Evolutionary conservation across 768 basidiomycete genomes (phyloP).

Genomic region (Boletus sp.): DNA sequence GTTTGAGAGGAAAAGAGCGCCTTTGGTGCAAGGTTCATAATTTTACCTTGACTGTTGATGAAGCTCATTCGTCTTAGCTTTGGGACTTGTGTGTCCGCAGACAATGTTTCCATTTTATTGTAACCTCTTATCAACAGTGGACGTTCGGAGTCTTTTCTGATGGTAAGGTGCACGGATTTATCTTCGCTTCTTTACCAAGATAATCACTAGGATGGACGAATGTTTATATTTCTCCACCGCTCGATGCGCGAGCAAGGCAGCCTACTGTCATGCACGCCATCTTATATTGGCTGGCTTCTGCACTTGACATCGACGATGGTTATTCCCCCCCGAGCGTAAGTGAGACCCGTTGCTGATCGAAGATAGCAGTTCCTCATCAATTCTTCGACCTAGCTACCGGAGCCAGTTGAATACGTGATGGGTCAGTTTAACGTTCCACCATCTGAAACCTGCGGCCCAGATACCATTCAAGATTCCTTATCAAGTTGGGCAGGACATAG

Average conservation of each 20-base stretch:
- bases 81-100: conserved; percentile 54
- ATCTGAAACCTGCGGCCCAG: conserved; percentile 17
- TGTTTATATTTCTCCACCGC: conserved; percentile 48
- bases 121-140: conserved; percentile 61
- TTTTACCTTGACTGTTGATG: background rate
- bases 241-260: conserved; percentile 36
- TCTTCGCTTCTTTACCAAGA: background rate
- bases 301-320: conserved; percentile 34
- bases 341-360: background rate
- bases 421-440: conserved; percentile 25
- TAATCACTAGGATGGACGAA: conserved; percentile 46
- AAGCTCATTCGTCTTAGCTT: conserved; percentile 21
- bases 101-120: conserved; percentile 51
- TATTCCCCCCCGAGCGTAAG: conserved; percentile 27
- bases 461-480: conserved; percentile 23
- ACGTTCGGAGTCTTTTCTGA: conserved; percentile 58
- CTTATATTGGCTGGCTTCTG: conserved; percentile 56
- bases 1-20: conserved; percentile 48
- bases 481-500: conserved; percentile 32
- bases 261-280: conserved; percentile 52
- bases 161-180: conserved; percentile 32
- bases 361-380: background rate
- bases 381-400: conserved; percentile 23
- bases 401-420: conserved; percentile 31
- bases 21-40: conserved; percentile 57